Percentiles rank a stretch among this genome's conserved stretches.
phyloP scores from a whole-genome alignment of 73 alveolate genomes.

The Paramecium pentaurelia region DNA sequence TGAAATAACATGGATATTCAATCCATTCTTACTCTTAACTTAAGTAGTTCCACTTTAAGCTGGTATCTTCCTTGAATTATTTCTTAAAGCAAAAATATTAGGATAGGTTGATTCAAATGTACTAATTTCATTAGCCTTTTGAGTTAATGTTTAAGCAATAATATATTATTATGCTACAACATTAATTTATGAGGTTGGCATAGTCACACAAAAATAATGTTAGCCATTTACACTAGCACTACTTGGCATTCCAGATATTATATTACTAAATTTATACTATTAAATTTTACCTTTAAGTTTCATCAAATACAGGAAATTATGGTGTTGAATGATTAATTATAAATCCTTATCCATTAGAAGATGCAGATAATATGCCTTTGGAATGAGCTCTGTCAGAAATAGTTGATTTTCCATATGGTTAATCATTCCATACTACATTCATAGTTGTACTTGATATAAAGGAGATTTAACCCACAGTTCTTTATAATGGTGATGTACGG shows the following conservation, averaged over 20 bases:
- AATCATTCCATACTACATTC: constrained; percentile 16
- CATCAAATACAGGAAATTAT: background rate
- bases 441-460: background rate
- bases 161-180: background rate
- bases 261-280: background rate
- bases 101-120: background rate
- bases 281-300: background rate
- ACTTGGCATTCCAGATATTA: background rate
- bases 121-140: background rate
- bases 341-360: constrained; percentile 5
- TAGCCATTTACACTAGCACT: constrained; percentile 4
- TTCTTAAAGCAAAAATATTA: background rate
- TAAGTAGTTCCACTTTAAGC: background rate
- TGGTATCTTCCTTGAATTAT: background rate
- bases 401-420: constrained; percentile 19
- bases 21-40: background rate
- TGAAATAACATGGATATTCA: background rate
- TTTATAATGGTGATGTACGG: background rate
- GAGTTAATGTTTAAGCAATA: background rate
- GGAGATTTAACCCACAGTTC: background rate
- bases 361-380: constrained; percentile 21
- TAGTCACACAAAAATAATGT: background rate
- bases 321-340: constrained; percentile 40
- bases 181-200: background rate
- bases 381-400: constrained; percentile 38